phyloP scores from a whole-genome alignment of 2,329 filamentous ascomycete genomes.

The Penicillium oxalicum region DNA sequence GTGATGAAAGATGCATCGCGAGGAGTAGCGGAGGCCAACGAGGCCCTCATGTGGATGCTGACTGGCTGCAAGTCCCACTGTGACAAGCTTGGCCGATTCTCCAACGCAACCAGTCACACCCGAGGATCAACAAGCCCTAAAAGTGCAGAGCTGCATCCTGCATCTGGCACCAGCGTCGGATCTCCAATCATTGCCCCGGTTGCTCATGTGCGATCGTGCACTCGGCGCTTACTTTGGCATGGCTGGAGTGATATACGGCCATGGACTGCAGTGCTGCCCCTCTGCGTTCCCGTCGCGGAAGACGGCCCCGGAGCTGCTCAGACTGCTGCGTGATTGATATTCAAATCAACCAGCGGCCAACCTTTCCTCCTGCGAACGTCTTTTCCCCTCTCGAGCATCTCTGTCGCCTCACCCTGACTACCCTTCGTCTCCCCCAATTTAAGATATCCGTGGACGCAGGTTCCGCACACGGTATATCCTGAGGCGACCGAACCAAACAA shows the following conservation, averaged over 20 bases:
- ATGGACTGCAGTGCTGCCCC: conserved; percentile 20
- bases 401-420: conserved; percentile 17
- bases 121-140: conserved; percentile 2
- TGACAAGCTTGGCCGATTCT: conserved; percentile 28
- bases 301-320: neutral
- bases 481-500: conserved; percentile 13
- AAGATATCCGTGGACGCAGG: conserved; percentile 26
- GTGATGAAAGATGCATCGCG: conserved; percentile 18
- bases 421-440: neutral
- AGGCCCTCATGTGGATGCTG: conserved; percentile 8
- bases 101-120: conserved; percentile 23
- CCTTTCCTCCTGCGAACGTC: conserved; percentile 14
- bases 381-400: conserved; percentile 16
- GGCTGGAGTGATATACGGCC: conserved; percentile 17
- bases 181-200: conserved; percentile 16
- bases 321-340: conserved; percentile 26
- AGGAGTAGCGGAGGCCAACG: conserved; percentile 7
- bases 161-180: conserved; percentile 1
- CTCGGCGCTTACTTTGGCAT: conserved; percentile 29
- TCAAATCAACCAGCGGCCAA: conserved; percentile 19
- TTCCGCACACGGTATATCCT: conserved; percentile 22
- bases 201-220: conserved; percentile 5
- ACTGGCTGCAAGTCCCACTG: conserved; percentile 25
- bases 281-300: conserved; percentile 9
- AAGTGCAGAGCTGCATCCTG: conserved; percentile 15